Conservation (phyloP, 805 yeast genomes). For the Candida arabinofermentans region DNA sequence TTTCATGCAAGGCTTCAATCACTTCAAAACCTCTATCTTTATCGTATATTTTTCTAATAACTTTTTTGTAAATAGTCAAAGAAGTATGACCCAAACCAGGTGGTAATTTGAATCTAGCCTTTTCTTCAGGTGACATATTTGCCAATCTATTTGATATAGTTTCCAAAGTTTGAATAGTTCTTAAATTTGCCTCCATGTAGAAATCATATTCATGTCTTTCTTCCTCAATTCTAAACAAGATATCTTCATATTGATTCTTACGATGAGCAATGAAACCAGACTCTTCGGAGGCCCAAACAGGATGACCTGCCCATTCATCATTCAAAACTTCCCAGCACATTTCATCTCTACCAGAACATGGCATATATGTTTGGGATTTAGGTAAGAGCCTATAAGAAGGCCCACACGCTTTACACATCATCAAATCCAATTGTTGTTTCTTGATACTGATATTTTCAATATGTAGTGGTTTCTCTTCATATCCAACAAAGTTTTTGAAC, state of each 20-base stretch:
- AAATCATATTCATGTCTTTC: constrained; percentile 97
- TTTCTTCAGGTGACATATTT: constrained; percentile 88
- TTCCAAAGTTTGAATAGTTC: constrained; percentile 94
- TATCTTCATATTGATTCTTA: constrained; percentile 96
- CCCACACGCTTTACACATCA: constrained; percentile 90
- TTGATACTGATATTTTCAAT: constrained; percentile 86
- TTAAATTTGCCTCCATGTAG: constrained; percentile 88
- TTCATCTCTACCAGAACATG: constrained; percentile 97
- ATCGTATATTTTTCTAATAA: constrained; percentile 87
- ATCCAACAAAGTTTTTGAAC: constrained; percentile 92
- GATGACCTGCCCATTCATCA: constrained; percentile 99
- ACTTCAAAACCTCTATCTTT: constrained; percentile 92
- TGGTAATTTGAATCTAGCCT: constrained; percentile 78
- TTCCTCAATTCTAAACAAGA: constrained; percentile 90
- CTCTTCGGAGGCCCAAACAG: constrained; percentile 99
- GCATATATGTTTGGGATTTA: constrained; percentile 91
- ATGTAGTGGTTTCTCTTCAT: constrained; percentile 75
- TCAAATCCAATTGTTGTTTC: constrained; percentile 86
- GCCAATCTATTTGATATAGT: constrained; percentile 92
- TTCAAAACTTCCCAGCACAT: constrained; percentile 99
- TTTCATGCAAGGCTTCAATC: constrained; percentile 90
- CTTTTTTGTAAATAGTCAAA: constrained; percentile 87
- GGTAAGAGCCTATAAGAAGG: constrained; percentile 93
- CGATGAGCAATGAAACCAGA: constrained; percentile 99
- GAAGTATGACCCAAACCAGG: constrained; percentile 93